Evolutionary conservation across 73 alveolate genomes (phyloP).

Genomic region (Diophrys appendiculata): DNA sequence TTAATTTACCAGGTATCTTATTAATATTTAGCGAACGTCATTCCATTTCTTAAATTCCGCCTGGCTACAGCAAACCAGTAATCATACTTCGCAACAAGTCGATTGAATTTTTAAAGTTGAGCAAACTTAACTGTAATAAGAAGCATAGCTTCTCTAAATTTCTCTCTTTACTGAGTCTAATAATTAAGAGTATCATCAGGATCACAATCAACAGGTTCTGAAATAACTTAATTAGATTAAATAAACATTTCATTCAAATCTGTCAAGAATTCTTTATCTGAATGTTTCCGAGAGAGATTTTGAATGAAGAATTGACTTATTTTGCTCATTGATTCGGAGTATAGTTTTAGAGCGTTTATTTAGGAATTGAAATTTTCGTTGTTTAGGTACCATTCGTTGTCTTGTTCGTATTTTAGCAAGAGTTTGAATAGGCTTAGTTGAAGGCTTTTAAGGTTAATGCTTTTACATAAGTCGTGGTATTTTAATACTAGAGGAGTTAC

Average conservation of each 20-base stretch:
- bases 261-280: not conserved
- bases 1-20: not conserved
- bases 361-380: not conserved
- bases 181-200: not conserved
- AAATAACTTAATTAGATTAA: not conserved
- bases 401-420: not conserved
- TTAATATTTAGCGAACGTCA: not conserved
- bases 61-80: not conserved
- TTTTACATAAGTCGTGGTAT: not conserved
- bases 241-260: not conserved
- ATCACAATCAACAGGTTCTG: not conserved
- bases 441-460: not conserved
- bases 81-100: not conserved
- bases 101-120: not conserved
- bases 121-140: not conserved
- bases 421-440: not conserved
- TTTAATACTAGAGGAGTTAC: not conserved
- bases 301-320: not conserved
- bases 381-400: not conserved
- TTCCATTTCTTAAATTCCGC: not conserved
- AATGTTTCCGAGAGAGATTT: not conserved
- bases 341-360: not conserved
- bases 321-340: not conserved
- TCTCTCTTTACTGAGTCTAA: not conserved
- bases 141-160: not conserved